These are phyloP conservation scores for Talaromyces sp. DNA, from an alignment of 2,329 filamentous ascomycete genomes.

Conservation along the genomic window DNA sequence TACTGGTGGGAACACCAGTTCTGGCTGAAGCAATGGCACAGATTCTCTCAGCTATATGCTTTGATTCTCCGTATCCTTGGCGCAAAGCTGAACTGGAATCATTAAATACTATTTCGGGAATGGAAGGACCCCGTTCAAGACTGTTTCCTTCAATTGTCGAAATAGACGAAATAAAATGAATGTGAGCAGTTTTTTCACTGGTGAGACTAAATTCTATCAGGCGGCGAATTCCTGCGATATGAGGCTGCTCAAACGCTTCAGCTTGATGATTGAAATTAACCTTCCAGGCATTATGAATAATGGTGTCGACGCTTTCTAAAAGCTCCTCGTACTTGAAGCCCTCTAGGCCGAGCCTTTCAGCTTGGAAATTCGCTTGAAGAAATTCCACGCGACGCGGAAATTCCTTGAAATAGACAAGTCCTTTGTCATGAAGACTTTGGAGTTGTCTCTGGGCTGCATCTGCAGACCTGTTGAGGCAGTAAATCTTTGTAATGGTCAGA, in stretches of 20 bases:
- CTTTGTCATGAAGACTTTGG: slow-evolving; percentile 6
- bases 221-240: slow-evolving; percentile 14
- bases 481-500: slow-evolving; percentile 14
- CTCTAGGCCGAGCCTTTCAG: slow-evolving; percentile 29
- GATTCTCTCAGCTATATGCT: slow-evolving; percentile 48
- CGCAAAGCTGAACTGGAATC: slow-evolving; percentile 31
- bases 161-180: slow-evolving; percentile 33
- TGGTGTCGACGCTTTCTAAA: slow-evolving; percentile 24
- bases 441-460: slow-evolving; percentile 12
- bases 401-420: not conserved
- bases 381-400: slow-evolving; percentile 37
- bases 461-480: slow-evolving; percentile 23
- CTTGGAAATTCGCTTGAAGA: slow-evolving; percentile 27
- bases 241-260: slow-evolving; percentile 15
- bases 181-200: slow-evolving; percentile 18
- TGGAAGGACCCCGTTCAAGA: slow-evolving; percentile 24
- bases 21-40: slow-evolving; percentile 36
- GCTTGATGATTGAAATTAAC: slow-evolving; percentile 27
- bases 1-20: slow-evolving; percentile 21
- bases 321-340: slow-evolving; percentile 26
- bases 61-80: slow-evolving; percentile 40
- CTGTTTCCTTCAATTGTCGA: slow-evolving; percentile 26
- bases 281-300: slow-evolving; percentile 44
- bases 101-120: slow-evolving; percentile 23
- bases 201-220: slow-evolving; percentile 29